phyloP scores from a whole-genome alignment of 2,329 filamentous ascomycete species.

The Monosporascus sp. region DNA sequence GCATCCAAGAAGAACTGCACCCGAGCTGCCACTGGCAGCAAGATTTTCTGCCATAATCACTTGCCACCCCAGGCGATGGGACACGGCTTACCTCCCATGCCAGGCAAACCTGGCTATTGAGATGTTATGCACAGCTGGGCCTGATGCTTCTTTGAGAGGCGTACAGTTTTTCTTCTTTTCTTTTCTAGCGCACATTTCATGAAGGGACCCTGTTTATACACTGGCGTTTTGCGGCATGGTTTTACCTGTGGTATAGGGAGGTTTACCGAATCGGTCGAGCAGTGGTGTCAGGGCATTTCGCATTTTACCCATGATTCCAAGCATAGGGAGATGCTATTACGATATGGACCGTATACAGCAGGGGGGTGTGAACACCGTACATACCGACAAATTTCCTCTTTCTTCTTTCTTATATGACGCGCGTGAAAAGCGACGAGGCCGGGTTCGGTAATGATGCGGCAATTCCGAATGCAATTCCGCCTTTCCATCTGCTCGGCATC shows the following conservation, averaged over 20 bases:
- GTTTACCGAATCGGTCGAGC: background rate
- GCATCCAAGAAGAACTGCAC: conserved; percentile 49
- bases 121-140: background rate
- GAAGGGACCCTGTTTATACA: background rate
- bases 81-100: conserved; percentile 48
- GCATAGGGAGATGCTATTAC: too few species aligned
- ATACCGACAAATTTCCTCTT: background rate
- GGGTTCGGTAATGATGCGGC: too few species aligned
- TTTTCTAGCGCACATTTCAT: background rate
- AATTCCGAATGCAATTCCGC: too few species aligned
- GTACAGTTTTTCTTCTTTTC: background rate
- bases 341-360: background rate
- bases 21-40: conserved; percentile 35
- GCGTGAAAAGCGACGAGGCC: too few species aligned
- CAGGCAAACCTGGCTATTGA: conserved; percentile 49
- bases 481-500: too few species aligned
- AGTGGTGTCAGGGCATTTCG: background rate
- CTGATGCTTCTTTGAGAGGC: background rate
- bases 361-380: background rate
- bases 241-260: background rate
- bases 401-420: background rate
- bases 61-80: conserved; percentile 42
- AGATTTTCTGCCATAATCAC: conserved; percentile 56
- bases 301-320: background rate
- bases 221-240: background rate